These are phyloP conservation scores for Vitis rupestris DNA, from an alignment of 164 flowering plant species.

Conservation along the genomic window DNA sequence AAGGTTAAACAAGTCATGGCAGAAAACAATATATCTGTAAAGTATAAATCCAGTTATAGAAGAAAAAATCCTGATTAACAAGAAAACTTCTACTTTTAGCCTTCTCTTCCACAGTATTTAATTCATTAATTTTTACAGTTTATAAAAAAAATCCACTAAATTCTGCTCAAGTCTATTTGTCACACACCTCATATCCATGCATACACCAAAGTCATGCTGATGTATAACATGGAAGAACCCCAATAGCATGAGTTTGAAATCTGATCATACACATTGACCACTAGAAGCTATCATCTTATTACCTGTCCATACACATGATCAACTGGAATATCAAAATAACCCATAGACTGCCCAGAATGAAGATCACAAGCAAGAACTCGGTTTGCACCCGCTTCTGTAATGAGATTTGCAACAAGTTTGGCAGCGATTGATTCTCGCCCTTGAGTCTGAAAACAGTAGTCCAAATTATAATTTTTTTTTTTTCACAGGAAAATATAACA, in stretches of 20 bases:
- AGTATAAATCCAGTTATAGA: background rate
- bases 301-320: conserved; percentile 98
- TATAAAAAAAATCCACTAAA: too few relatives aligned
- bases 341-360: conserved; percentile 99
- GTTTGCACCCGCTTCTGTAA: conserved; percentile 96
- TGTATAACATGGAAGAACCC: background rate
- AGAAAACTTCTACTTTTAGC: background rate
- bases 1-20: background rate
- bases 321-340: conserved; percentile 98
- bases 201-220: too few relatives aligned
- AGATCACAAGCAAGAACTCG: conserved; percentile 99
- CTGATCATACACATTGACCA: conserved; percentile 94
- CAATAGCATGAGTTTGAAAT: conserved; percentile 28
- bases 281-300: conserved; percentile 44
- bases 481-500: background rate
- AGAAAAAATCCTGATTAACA: background rate
- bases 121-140: background rate
- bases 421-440: conserved; percentile 99
- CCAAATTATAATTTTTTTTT: background rate
- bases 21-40: background rate
- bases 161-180: too few relatives aligned
- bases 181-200: background rate
- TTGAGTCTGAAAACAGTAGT: conserved; percentile 66
- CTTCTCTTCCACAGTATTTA: background rate
- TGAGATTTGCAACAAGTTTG: conserved; percentile 92